phyloP scores from a whole-genome alignment of 495 filamentous ascomycete genomes.

The Penicillium bovifimosum region DNA sequence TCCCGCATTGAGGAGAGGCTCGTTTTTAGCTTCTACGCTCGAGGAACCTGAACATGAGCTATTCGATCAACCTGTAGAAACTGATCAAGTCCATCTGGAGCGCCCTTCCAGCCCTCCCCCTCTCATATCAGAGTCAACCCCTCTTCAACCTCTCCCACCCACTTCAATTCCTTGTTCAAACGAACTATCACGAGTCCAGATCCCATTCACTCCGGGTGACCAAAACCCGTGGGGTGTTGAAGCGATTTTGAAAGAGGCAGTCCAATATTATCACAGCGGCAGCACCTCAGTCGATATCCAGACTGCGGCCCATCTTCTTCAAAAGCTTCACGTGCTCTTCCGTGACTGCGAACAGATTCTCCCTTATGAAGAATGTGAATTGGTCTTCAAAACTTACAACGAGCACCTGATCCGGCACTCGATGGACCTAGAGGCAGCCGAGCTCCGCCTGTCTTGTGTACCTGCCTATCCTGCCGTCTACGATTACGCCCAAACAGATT shows the following conservation, averaged over 20 bases:
- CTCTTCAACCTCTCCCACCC: conserved; percentile 10
- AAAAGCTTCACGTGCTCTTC: conserved; percentile 41
- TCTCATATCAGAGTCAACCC: conserved; percentile 35
- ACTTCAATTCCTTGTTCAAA: conserved; percentile 8
- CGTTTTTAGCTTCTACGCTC: conserved; percentile 19
- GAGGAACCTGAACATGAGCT: conserved; percentile 21
- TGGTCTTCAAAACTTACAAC: conserved; percentile 61
- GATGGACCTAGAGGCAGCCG: conserved; percentile 61
- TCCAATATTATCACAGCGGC: conserved; percentile 40
- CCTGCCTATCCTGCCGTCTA: conserved; percentile 57
- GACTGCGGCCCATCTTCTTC: conserved; percentile 43
- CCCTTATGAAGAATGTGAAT: conserved; percentile 37
- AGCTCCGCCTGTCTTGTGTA: conserved; percentile 62
- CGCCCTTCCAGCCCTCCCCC: conserved; percentile 39
- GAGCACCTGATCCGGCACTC: conserved; percentile 56
- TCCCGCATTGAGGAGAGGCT: conserved; percentile 14
- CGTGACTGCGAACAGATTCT: conserved; percentile 38
- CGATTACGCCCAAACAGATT: conserved; percentile 48
- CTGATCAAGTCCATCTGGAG: conserved; percentile 30
- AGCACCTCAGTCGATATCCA: conserved; percentile 40
- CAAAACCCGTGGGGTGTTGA: conserved; percentile 47
- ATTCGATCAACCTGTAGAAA: conserved; percentile 21
- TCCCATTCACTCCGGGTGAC: conserved; percentile 30
- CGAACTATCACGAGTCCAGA: conserved; percentile 22
- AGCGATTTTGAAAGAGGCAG: conserved; percentile 39